Evolutionary conservation across 768 basidiomycete genomes (phyloP), one percentile per base, ranked within the genome.

Genomic region (Auricularia auricula-judae): DNA sequence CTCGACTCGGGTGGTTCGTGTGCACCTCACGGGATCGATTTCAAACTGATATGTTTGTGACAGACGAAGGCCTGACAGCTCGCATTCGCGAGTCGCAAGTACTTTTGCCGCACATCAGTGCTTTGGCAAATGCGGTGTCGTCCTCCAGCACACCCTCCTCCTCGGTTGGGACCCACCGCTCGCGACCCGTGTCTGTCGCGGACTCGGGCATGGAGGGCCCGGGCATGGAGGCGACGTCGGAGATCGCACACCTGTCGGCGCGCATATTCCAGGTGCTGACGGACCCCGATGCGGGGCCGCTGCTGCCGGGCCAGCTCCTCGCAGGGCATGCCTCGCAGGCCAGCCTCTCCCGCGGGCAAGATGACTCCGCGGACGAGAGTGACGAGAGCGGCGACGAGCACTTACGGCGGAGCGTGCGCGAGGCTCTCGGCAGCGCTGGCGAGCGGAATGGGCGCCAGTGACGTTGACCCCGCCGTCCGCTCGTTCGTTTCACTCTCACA

Each of bases 191-290:
- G 64, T 91, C 89, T 44, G 87, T 29, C 56, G 56, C 56, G 8
- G 56, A 29, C 12, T 59, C 56, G 70, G 33, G 8, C 74, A 91
- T 90, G 16, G 89, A 91, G 51, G 85, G 86, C 2, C 91, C 86
- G 2, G 91, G 71, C 33, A 76, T 73, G 36, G 74, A 94, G 65
- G 94, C 94, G 7, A 89, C 91, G 68, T 87, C 89, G 43, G 96
- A 98, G 77, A 98, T 98, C 67, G 87, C 91, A 67, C 78, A 88
- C 34, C 83, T 98, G 54, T 87, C 89, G 7, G 80, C 88, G 56
- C 84, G 92, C 67, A 97, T 97, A 62, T 76, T 95, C 63, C 93
- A 95, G 69, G 84, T 93, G 86, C 93, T 18, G 92, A 96, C 51
- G 84, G 84, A 34, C 34, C 56, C 56, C 14, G 89, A 89, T 60